Evolutionary conservation across 768 basidiomycete genomes (phyloP).

Genomic region (Trametes cubensis): DNA sequence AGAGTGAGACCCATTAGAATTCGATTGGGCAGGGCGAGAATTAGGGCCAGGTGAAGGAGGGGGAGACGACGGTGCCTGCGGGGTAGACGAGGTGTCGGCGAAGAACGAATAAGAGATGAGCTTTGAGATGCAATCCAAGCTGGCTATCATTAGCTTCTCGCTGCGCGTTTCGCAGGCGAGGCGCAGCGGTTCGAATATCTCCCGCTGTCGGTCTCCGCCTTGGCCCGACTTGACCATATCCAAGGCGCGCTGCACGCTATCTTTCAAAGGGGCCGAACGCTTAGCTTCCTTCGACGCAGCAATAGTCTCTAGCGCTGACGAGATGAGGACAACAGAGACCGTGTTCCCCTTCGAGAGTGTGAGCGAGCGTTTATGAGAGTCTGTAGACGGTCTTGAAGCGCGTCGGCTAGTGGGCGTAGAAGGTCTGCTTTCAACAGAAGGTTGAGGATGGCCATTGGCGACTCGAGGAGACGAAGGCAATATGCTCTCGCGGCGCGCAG

Average conservation of each 20-base stretch:
- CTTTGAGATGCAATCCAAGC: slow-evolving; percentile 96
- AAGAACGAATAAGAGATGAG: slow-evolving; percentile 98
- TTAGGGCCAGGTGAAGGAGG: slow-evolving; percentile 69
- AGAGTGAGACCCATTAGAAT: slow-evolving; percentile 49
- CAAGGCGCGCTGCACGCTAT: slow-evolving; percentile 78
- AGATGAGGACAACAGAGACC: slow-evolving; percentile 79
- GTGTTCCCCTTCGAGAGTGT: slow-evolving; percentile 60
- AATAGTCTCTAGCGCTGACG: slow-evolving; percentile 85
- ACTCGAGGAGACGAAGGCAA: slow-evolving; percentile 22
- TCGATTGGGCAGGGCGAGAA: slow-evolving; percentile 40
- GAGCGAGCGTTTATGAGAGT: slow-evolving; percentile 39
- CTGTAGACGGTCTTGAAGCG: slow-evolving; percentile 27
- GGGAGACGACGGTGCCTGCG: slow-evolving; percentile 62
- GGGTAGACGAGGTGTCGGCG: slow-evolving; percentile 58
- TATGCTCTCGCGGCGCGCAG: slow-evolving; percentile 28
- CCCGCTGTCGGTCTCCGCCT: slow-evolving; percentile 76
- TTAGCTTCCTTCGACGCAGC: slow-evolving; percentile 87
- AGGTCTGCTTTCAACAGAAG: slow-evolving; percentile 20
- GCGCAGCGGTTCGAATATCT: slow-evolving; percentile 94
- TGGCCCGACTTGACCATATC: slow-evolving; percentile 78
- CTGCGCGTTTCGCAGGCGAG: slow-evolving; percentile 94
- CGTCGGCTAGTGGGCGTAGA: slow-evolving; percentile 27
- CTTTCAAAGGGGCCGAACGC: slow-evolving; percentile 77
- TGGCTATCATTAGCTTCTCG: slow-evolving; percentile 94
- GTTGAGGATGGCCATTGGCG: slow-evolving; percentile 18